phyloP scores from a whole-genome alignment of 768 basidiomycete species.

The Suillus subaureus region DNA sequence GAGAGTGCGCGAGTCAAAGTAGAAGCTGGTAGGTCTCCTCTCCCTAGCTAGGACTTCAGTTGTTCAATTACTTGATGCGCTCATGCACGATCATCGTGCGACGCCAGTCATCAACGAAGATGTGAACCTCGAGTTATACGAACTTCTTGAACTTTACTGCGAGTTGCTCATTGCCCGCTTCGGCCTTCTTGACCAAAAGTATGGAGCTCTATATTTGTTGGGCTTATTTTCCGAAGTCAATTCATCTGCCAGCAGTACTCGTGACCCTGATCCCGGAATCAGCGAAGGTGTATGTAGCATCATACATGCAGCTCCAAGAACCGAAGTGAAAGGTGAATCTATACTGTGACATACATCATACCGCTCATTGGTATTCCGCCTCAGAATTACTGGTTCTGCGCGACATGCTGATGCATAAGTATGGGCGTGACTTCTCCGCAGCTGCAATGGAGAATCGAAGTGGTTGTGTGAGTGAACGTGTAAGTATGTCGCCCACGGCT shows the following conservation, averaged over 20 bases:
- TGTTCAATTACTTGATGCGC: conserved; percentile 15
- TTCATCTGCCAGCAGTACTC: conserved; percentile 46
- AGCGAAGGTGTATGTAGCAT: conserved; percentile 86
- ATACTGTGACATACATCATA: background rate
- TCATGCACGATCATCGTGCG: background rate
- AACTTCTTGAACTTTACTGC: conserved; percentile 91
- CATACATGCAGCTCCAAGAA: conserved; percentile 89
- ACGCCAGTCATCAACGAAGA: conserved; percentile 79
- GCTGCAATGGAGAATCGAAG: conserved; percentile 87
- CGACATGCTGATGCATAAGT: conserved; percentile 96
- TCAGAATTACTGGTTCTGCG: conserved; percentile 87
- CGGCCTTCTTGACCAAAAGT: conserved; percentile 89
- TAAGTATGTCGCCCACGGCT: conserved; percentile 38
- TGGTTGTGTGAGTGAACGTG: conserved; percentile 80
- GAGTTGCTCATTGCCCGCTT: conserved; percentile 94
- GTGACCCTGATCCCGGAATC: conserved; percentile 86
- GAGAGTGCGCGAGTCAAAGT: conserved; percentile 87
- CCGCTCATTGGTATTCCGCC: conserved; percentile 13
- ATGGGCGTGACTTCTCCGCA: conserved; percentile 85
- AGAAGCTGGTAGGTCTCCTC: conserved; percentile 67
- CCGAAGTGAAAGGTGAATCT: conserved; percentile 78
- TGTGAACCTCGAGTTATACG: conserved; percentile 83
- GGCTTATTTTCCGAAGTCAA: conserved; percentile 13
- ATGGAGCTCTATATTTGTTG: conserved; percentile 26
- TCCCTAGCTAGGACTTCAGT: conserved; percentile 20